Evolutionary conservation across 139 green algal species (phyloP), one percentile per base, ranked within the genome.

Genomic region (Tetraselmis striata): DNA sequence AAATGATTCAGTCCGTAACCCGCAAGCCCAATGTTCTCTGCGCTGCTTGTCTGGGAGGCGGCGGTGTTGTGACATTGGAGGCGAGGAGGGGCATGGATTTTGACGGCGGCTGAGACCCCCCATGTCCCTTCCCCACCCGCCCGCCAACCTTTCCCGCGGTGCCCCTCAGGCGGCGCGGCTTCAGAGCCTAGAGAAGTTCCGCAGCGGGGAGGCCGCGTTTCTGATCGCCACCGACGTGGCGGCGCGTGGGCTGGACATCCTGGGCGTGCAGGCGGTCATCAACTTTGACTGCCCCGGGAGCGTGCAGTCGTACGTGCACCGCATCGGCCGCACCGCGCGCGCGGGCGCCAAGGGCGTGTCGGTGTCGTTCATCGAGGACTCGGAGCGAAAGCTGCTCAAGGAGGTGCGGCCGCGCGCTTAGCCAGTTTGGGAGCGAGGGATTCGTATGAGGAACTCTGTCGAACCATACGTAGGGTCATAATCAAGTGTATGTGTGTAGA

Each of bases 201-300:
- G 93, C 18, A 91, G 86, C 67, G 91, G 91, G 0, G 86, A 95
- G 77, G 88, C 84, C 0, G 89, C 86, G 0, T 95, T 94, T 77
- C 85, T 98, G 85, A 81, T 98, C 77, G 91, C 92, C 18, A 98
- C 96, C 0, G 95, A 98, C 81, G 93, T 98, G 30, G 95, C 94
- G 23, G 94, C 95, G 0, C 87, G 97, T 29, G 97, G 97, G 0
- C 90, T 99, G 75, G 97, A 99, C 88, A 98, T 99, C 79, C 79
- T 92, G 32, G 94, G 95, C 1, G 94, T 99, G 30, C 80, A 98
- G 83, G 90, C 92, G 1, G 85, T 96, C 0, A 80, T 95, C 83
- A 95, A 93, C 83, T 93, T 89, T 76, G 90, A 95, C 83, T 78
- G 81, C 26, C 1, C 32, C 32, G 45, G 11, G 31, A 84, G 75